phyloP scores from a whole-genome alignment of 371 early-diverging fungal genomes.

The Entomophthora muscae region DNA sequence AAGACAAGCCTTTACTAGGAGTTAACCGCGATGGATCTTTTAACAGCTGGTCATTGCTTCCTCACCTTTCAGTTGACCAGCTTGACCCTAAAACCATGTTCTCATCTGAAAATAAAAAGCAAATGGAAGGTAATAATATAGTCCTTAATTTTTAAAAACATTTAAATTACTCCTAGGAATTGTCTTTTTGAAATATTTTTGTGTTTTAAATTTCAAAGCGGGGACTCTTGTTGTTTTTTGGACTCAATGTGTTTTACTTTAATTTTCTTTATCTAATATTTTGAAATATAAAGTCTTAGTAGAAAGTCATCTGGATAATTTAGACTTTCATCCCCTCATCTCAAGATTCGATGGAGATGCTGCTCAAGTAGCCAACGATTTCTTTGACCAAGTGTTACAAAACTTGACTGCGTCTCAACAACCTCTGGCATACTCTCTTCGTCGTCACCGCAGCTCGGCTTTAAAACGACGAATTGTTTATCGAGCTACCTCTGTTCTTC shows the following conservation, averaged over 20 bases:
- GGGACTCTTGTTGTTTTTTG: not conserved
- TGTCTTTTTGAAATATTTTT: not conserved
- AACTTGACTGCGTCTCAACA: not conserved
- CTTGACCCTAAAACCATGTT: not conserved
- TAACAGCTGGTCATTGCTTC: not conserved
- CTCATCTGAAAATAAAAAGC: not conserved
- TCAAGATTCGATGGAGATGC: not conserved
- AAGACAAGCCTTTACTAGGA: conserved; percentile 4
- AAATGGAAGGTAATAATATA: not conserved
- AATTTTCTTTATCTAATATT: not conserved
- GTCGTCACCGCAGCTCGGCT: not conserved
- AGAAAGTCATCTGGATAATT: not conserved
- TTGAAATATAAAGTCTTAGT: not conserved
- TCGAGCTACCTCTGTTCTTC: conserved; percentile 37
- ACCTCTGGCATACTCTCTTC: not conserved
- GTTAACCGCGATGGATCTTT: conserved; percentile 1
- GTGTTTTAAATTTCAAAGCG: not conserved
- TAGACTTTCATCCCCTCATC: not conserved
- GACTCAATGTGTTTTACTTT: not conserved
- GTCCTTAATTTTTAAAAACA: not conserved
- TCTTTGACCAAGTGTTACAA: not conserved
- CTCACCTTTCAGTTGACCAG: not conserved
- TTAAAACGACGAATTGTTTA: not conserved
- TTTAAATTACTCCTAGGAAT: not conserved
- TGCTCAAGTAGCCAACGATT: not conserved